A percentile compares a stretch with the other conserved stretches of the same genome.
Evolutionary conservation across 805 yeast species (phyloP).

Genomic region (Candida caryicola): DNA sequence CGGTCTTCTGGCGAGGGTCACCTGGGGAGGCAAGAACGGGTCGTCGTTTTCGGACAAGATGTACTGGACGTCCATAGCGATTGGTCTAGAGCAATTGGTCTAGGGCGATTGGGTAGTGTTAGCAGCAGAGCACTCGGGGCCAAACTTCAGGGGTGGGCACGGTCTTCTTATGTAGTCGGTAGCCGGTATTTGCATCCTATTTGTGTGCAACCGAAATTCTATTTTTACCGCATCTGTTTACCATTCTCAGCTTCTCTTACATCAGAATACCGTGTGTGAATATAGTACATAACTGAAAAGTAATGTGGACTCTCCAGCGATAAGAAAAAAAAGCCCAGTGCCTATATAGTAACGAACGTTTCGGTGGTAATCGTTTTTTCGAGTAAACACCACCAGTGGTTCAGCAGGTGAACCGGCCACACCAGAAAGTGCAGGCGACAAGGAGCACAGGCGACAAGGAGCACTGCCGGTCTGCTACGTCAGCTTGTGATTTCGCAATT

Average conservation of each 20-base stretch:
- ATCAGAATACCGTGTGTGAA: conserved; percentile 1
- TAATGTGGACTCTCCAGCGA: neutral
- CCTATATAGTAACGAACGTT: conserved; percentile 8
- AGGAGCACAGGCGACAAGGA: too few species aligned
- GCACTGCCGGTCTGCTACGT: too few species aligned
- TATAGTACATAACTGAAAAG: neutral
- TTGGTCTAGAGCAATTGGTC: neutral
- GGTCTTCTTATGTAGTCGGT: too few species aligned
- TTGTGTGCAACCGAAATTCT: neutral
- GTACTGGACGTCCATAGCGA: neutral
- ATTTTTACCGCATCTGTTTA: neutral
- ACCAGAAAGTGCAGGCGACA: too few species aligned
- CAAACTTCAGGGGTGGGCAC: too few species aligned
- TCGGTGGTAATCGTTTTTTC: conserved; percentile 8
- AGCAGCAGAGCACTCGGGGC: too few species aligned
- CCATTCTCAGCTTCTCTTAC: neutral
- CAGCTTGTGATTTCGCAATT: too few species aligned
- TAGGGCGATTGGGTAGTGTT: too few species aligned
- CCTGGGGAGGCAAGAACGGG: neutral
- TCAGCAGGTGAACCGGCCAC: too few species aligned
- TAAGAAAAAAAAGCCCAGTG: neutral
- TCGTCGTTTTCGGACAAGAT: neutral
- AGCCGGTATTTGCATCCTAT: neutral
- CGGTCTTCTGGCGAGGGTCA: neutral
- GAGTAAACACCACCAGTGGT: too few species aligned